A percentile compares a stretch with the other conserved stretches of the same genome.
phyloP scores from a whole-genome alignment of 805 yeast genomes.

The Barnettozyma populi region DNA sequence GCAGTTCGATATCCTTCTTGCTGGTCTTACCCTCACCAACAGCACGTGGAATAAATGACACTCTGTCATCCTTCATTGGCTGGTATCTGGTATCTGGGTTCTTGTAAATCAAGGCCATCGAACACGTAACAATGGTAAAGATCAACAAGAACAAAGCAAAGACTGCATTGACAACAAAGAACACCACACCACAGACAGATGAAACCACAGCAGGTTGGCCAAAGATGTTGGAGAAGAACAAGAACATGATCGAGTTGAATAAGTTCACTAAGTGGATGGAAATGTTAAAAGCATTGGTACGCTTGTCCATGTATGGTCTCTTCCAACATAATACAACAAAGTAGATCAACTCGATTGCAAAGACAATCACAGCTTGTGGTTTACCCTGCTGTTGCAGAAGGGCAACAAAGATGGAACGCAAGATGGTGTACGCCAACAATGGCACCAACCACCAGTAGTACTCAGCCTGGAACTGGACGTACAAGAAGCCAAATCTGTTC shows the following conservation, averaged over 20 bases:
- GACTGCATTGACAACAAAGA: conserved; percentile 83
- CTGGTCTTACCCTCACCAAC: conserved; percentile 21
- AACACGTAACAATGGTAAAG: conserved; percentile 84
- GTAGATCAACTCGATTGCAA: conserved; percentile 69
- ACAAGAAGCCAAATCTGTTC: conserved; percentile 87
- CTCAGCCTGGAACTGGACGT: conserved; percentile 86
- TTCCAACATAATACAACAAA: conserved; percentile 59
- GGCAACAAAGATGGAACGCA: conserved; percentile 81
- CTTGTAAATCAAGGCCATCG: conserved; percentile 75
- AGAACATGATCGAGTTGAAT: conserved; percentile 77
- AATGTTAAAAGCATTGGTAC: conserved; percentile 92
- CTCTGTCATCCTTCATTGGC: conserved; percentile 95
- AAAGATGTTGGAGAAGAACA: conserved; percentile 84
- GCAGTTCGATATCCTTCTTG: conserved; percentile 25
- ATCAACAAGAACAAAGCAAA: conserved; percentile 78
- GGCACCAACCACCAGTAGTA: conserved; percentile 77
- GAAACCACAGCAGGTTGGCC: conserved; percentile 83
- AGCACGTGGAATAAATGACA: conserved; percentile 79
- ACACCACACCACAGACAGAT: conserved; percentile 85
- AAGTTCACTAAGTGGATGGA: conserved; percentile 74
- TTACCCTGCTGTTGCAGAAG: conserved; percentile 78
- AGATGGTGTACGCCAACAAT: conserved; percentile 56
- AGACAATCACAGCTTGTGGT: conserved; percentile 71
- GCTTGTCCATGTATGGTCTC: conserved; percentile 90
- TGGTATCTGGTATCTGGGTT: conserved; percentile 95